These are phyloP conservation scores for Baudoinia panamericana DNA, from an alignment of 495 filamentous ascomycete genomes.

Conservation along the genomic window DNA sequence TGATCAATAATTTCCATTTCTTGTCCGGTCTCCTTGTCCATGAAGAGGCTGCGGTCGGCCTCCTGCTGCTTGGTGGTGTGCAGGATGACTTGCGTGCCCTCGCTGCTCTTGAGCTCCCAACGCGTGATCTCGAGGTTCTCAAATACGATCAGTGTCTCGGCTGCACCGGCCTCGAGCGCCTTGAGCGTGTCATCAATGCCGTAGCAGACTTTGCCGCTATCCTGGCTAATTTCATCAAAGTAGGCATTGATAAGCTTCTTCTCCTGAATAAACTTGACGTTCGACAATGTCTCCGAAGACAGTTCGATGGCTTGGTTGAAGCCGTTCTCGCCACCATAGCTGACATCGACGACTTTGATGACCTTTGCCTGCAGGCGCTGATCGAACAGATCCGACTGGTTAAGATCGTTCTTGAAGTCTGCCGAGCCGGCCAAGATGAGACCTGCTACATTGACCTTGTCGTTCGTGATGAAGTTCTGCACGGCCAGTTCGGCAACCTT, in stretches of 20 bases:
- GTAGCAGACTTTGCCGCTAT: constrained; percentile 91
- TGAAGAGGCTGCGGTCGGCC: constrained; percentile 63
- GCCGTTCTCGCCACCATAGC: constrained; percentile 96
- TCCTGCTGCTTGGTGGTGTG: constrained; percentile 86
- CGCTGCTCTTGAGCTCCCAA: constrained; percentile 70
- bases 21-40: constrained; percentile 85
- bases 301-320: constrained; percentile 99
- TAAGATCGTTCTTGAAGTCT: constrained; percentile 98
- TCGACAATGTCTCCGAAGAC: constrained; percentile 87
- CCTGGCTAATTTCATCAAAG: constrained; percentile 97
- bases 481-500: constrained; percentile 96
- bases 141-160: constrained; percentile 90
- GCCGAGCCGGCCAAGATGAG: constrained; percentile 91
- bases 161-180: constrained; percentile 90
- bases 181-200: constrained; percentile 95
- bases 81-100: constrained; percentile 55
- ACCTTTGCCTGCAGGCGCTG: constrained; percentile 80
- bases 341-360: constrained; percentile 97
- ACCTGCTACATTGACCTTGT: constrained; percentile 94
- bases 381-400: constrained; percentile 96
- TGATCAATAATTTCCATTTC: constrained; percentile 90
- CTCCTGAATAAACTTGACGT: constrained; percentile 99
- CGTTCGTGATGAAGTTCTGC: constrained; percentile 94
- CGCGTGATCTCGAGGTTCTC: constrained; percentile 92
- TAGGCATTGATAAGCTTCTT: constrained; percentile 98